Conservation (phyloP, 1,139 yeast species). For the Yamadazyma friedrichii region DNA sequence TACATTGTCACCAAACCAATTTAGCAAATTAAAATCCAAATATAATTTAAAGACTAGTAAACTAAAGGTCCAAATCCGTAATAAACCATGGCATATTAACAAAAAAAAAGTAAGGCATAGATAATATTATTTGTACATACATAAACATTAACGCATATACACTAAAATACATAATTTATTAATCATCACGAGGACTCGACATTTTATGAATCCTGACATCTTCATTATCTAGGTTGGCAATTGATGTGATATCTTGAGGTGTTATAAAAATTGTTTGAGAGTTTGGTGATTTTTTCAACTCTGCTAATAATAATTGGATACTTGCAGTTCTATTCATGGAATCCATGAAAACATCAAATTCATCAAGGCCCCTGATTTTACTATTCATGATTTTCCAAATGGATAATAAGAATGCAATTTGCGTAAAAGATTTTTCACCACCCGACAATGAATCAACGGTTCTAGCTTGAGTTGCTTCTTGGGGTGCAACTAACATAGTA, state of each 20-base stretch:
- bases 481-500: conserved; percentile 59
- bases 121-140: too few species aligned
- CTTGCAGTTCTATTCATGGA: conserved; percentile 84
- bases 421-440: conserved; percentile 95
- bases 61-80: conserved; percentile 2
- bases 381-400: conserved; percentile 95
- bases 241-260: conserved; percentile 85
- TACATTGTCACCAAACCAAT: conserved; percentile 10
- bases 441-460: conserved; percentile 88
- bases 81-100: not conserved
- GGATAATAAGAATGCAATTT: conserved; percentile 80
- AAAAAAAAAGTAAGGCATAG: too few species aligned
- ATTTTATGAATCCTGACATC: conserved; percentile 74
- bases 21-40: conserved; percentile 7
- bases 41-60: conserved; percentile 9
- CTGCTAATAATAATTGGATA: conserved; percentile 68
- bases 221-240: conserved; percentile 60
- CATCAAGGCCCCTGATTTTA: conserved; percentile 86
- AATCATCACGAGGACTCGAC: conserved; percentile 48
- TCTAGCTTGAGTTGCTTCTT: conserved; percentile 56
- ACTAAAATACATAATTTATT: not conserved
- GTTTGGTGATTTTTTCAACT: conserved; percentile 58
- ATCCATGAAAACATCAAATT: conserved; percentile 98
- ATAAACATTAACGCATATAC: too few species aligned
- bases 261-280: conserved; percentile 92